Evolutionary conservation across 1,284 basidiomycete genomes (phyloP).

Genomic region (Ustanciosporium gigantosporum): DNA sequence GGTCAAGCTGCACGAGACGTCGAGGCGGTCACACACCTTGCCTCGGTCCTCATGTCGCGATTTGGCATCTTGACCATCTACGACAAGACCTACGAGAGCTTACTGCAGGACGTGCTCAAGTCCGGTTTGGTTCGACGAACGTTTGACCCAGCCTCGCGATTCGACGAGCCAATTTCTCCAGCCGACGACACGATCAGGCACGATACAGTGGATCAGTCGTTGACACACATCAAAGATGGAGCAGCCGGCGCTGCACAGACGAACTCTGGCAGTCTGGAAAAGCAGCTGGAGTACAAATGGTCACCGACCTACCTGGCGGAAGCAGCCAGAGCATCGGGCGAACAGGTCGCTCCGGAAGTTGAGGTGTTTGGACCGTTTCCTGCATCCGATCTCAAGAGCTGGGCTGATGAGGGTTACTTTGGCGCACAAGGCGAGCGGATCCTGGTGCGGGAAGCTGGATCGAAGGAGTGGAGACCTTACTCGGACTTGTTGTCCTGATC

Average conservation of each 20-base stretch:
- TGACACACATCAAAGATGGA: neutral
- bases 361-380: conserved; percentile 53
- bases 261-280: neutral
- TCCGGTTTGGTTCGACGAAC: conserved; percentile 49
- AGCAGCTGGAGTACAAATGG: conserved; percentile 54
- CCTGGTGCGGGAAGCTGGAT: conserved; percentile 20
- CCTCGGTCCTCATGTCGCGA: conserved; percentile 50
- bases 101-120: conserved; percentile 47
- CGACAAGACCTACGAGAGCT: conserved; percentile 53
- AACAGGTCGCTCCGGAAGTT: conserved; percentile 32
- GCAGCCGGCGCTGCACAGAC: neutral
- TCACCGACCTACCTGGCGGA: conserved; percentile 49
- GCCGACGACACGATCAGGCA: no score
- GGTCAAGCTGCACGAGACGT: conserved; percentile 21
- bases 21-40: conserved; percentile 49
- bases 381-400: conserved; percentile 31
- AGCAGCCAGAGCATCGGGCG: conserved; percentile 25
- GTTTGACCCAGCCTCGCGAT: conserved; percentile 48
- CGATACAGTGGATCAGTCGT: neutral
- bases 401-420: conserved; percentile 55
- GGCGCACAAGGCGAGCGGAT: conserved; percentile 49
- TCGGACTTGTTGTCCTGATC: no score
- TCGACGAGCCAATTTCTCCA: conserved; percentile 5
- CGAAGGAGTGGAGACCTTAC: conserved; percentile 23
- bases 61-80: conserved; percentile 56